Evolutionary conservation across 768 basidiomycete species (phyloP).

Genomic region (Pisolithus marmoratus): DNA sequence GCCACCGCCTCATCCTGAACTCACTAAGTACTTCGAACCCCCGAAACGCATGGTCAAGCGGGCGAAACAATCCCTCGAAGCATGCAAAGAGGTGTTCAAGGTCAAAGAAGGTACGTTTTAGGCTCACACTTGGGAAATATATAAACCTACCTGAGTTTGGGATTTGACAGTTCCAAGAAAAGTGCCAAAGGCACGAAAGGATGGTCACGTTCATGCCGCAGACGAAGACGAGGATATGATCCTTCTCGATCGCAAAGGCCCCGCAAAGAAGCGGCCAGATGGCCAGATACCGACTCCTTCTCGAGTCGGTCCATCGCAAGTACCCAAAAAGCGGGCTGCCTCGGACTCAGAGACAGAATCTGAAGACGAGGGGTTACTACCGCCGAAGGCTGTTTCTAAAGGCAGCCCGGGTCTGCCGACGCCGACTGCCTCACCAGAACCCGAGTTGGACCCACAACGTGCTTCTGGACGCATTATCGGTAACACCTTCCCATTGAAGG

Average conservation of each 20-base stretch:
- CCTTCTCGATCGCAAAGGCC: slow-evolving; percentile 40
- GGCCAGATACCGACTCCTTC: slow-evolving; percentile 6
- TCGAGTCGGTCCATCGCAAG: background rate
- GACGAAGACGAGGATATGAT: slow-evolving; percentile 60
- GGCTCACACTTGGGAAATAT: background rate
- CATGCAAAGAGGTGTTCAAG: slow-evolving; percentile 62
- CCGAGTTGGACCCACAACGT: slow-evolving; percentile 43
- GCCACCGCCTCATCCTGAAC: slow-evolving; percentile 79
- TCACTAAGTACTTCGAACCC: slow-evolving; percentile 78
- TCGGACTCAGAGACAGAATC: slow-evolving; percentile 45
- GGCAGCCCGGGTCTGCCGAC: slow-evolving; percentile 37
- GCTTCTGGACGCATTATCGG: slow-evolving; percentile 74
- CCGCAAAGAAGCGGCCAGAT: slow-evolving; percentile 14
- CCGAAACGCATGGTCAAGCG: slow-evolving; percentile 64
- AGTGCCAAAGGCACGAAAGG: slow-evolving; percentile 49
- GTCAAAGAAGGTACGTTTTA: slow-evolving; percentile 62
- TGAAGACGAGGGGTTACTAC: slow-evolving; percentile 23
- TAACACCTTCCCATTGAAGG: slow-evolving; percentile 62
- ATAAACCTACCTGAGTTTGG: background rate
- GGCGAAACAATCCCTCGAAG: slow-evolving; percentile 48
- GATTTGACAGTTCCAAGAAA: slow-evolving; percentile 55
- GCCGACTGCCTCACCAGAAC: slow-evolving; percentile 47
- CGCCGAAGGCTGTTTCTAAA: slow-evolving; percentile 8
- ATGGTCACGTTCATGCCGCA: slow-evolving; percentile 53
- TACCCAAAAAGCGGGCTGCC: slow-evolving; percentile 13